phyloP scores from a whole-genome alignment of 495 filamentous ascomycete species.

The Talaromyces adpressus region DNA sequence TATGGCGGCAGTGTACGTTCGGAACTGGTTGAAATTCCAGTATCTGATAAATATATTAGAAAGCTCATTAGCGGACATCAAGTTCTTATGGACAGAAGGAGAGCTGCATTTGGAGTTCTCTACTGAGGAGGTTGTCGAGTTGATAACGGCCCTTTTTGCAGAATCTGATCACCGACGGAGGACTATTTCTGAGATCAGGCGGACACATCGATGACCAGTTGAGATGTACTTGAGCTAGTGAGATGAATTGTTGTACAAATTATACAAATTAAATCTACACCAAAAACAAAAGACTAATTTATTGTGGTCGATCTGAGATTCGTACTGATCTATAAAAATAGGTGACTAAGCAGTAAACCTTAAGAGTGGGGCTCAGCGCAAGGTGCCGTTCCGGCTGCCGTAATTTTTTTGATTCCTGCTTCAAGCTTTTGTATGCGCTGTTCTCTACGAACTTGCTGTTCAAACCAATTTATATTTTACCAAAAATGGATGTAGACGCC shows the following conservation, averaged over 20 bases:
- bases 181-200: constrained; percentile 71
- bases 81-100: constrained; percentile 80
- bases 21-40: constrained; percentile 82
- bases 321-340: not conserved
- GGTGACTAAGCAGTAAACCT: not conserved
- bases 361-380: not conserved
- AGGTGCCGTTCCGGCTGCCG: constrained; percentile 26
- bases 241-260: not conserved
- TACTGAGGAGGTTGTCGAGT: constrained; percentile 74
- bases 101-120: constrained; percentile 79
- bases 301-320: not conserved
- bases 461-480: not conserved
- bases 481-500: constrained; percentile 7
- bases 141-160: constrained; percentile 86
- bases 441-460: not conserved
- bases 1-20: constrained; percentile 70
- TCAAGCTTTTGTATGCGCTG: constrained; percentile 13
- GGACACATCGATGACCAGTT: constrained; percentile 12
- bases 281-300: not conserved
- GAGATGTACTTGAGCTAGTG: no score
- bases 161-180: constrained; percentile 72
- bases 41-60: constrained; percentile 86
- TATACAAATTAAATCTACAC: constrained; percentile 17
- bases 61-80: constrained; percentile 81
- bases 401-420: constrained; percentile 36